Evolutionary conservation across 805 yeast species (phyloP), one percentile per base, ranked within the genome.

Genomic region (Candida hispaniensis): DNA sequence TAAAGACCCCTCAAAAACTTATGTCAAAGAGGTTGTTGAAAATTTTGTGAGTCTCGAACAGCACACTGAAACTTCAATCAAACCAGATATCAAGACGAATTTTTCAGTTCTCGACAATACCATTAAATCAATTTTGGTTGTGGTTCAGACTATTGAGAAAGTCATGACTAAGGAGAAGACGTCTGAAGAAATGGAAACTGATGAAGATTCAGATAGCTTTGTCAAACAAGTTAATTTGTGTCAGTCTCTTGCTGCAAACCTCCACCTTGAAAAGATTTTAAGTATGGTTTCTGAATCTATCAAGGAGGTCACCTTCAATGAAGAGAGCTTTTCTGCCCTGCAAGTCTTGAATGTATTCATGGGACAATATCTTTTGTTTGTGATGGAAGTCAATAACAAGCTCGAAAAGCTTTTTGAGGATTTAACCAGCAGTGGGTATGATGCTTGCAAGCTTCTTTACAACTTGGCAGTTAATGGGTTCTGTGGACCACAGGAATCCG

Each of bases 401-500:
- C 50, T 66, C 7, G 61, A 67, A 29, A 44, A 45, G 0, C 64
- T 72, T 47, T 80, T 80, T 49, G 42, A 56, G 13, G 64, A 67
- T 17, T 58, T 72, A 7, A 64, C 81, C 4, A 71, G 71, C 42
- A 77, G 85, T 6, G 27, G 83, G 0, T 77, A 61, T 48, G 60
- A 71, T 22, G 57, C 91, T 32, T 47, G 77, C 6, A 58, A 64
- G 5, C 50, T 75, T 6, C 63, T 91, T 22, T 59, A 66, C 42
- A 67, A 66, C 6, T 57, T 91, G 17, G 72, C 93, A 1, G 71
- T 71, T 9, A 70, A 77, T 38, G 98, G 98, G 0, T 86, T 85
- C 68, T 91, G 98, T 51, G 71, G 93, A 2, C 98, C 98, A 8
- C 79, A 80, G 49, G 75, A 82, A 12, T 79, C 79, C 5, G 52